A percentile compares a stretch with the other conserved stretches of the same genome.
These are phyloP conservation scores for Tuber indicum DNA, from an alignment of 495 filamentous ascomycete species.

Conservation along the genomic window DNA sequence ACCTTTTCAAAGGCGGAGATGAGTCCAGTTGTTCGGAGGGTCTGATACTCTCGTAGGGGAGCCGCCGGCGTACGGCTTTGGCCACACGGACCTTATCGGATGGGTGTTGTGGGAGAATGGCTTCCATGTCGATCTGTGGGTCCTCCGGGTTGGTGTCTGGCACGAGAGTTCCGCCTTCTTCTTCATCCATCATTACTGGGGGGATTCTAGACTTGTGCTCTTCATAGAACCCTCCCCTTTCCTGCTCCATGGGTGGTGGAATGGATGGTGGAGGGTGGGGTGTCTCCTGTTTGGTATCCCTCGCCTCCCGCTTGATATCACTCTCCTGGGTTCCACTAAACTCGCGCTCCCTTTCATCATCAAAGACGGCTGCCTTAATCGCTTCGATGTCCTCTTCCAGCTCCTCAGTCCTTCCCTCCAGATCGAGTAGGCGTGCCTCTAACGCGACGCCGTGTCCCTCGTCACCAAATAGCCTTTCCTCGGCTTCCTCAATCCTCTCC, in stretches of 20 bases:
- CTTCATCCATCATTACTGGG: not conserved
- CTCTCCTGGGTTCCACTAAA: not conserved
- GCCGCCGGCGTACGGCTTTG: conserved; percentile 4
- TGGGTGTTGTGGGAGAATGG: not conserved
- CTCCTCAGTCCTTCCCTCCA: conserved; percentile 27
- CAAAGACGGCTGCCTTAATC: conserved; percentile 18
- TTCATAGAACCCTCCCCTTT: not conserved
- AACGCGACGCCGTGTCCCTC: conserved; percentile 24
- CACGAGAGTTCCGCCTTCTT: not conserved
- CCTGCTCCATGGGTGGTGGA: not conserved
- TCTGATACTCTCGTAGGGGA: conserved; percentile 20
- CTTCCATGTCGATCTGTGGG: not conserved
- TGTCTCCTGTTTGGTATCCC: not conserved
- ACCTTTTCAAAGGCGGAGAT: not conserved
- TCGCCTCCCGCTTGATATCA: not conserved
- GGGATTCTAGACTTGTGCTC: not conserved
- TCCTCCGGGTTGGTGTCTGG: not conserved
- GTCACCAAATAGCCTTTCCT: conserved; percentile 25
- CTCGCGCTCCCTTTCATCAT: conserved; percentile 12
- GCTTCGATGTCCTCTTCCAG: conserved; percentile 27
- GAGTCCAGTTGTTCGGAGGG: conserved; percentile 11
- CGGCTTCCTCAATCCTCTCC: conserved; percentile 27
- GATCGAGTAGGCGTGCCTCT: conserved; percentile 21
- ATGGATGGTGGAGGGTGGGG: not conserved
- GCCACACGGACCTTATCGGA: not conserved